These are phyloP conservation scores for Vickermania spadyakhi DNA, from an alignment of 208 protist genomes.

Conservation along the genomic window DNA sequence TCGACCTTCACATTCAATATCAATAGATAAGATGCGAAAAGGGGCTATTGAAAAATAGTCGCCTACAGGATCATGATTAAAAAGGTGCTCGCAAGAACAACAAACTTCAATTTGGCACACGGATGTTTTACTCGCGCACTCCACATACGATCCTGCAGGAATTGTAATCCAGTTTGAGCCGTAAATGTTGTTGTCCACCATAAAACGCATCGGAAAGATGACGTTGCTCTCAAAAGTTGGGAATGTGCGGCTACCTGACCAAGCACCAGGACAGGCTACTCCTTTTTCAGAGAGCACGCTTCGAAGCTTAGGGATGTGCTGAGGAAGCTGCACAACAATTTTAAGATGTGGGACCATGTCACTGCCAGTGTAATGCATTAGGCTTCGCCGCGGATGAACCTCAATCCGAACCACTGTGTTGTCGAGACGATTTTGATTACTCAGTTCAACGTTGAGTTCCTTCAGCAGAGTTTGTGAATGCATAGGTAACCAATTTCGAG, in stretches of 20 bases:
- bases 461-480: slow-evolving; percentile 58
- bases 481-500: slow-evolving; percentile 60
- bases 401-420: slow-evolving; percentile 79
- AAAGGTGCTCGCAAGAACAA: slow-evolving; percentile 80
- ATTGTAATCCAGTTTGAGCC: slow-evolving; percentile 95
- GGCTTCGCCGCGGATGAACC: slow-evolving; percentile 51
- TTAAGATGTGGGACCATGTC: slow-evolving; percentile 55
- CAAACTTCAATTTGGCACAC: slow-evolving; percentile 89
- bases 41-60: slow-evolving; percentile 96
- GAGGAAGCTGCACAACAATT: slow-evolving; percentile 84
- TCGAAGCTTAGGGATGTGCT: slow-evolving; percentile 85
- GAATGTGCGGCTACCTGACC: slow-evolving; percentile 78
- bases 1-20: slow-evolving; percentile 98
- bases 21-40: slow-evolving; percentile 98
- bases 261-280: slow-evolving; percentile 52
- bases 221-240: slow-evolving; percentile 98
- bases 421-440: slow-evolving; percentile 34
- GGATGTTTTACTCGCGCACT: slow-evolving; percentile 36
- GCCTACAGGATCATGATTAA: slow-evolving; percentile 77
- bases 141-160: slow-evolving; percentile 40
- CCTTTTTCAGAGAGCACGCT: slow-evolving; percentile 68
- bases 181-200: slow-evolving; percentile 96
- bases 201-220: slow-evolving; percentile 97
- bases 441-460: slow-evolving; percentile 69
- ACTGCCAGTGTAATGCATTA: slow-evolving; percentile 74